Evolutionary conservation across 108 stramenopile genomes (phyloP).

Genomic region (Pseudonitzschia multistriata): DNA sequence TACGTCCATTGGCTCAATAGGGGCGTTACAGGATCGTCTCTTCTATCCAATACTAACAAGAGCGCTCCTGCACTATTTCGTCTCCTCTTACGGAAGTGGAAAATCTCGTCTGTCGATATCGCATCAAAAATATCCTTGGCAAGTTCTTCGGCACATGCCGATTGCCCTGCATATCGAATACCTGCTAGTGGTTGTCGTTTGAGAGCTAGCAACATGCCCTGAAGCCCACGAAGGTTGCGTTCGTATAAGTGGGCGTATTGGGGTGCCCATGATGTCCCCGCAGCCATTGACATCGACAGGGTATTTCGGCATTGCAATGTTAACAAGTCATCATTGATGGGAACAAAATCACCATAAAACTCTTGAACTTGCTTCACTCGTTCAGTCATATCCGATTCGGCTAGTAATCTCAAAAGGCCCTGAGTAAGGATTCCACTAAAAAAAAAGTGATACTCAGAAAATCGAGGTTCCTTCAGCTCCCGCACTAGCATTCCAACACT

Average conservation of each 20-base stretch:
- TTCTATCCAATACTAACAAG: slow-evolving; percentile 92
- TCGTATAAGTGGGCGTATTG: slow-evolving; percentile 72
- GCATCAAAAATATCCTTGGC: slow-evolving; percentile 75
- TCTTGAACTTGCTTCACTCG: slow-evolving; percentile 94
- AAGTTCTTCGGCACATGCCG: slow-evolving; percentile 73
- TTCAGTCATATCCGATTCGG: slow-evolving; percentile 88
- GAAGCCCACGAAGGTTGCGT: slow-evolving; percentile 84
- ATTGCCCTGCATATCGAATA: slow-evolving; percentile 89
- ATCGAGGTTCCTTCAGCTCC: slow-evolving; percentile 84
- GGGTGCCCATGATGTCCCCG: slow-evolving; percentile 63
- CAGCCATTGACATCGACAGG: slow-evolving; percentile 70
- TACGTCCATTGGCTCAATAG: slow-evolving; percentile 99
- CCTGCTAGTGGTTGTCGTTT: slow-evolving; percentile 80
- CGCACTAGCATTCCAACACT: slow-evolving; percentile 73
- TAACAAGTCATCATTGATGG: slow-evolving; percentile 93
- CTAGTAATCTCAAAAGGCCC: slow-evolving; percentile 77
- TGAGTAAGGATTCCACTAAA: slow-evolving; percentile 89
- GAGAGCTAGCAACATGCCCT: slow-evolving; percentile 85
- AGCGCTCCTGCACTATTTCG: slow-evolving; percentile 46
- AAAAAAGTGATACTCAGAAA: slow-evolving; percentile 95
- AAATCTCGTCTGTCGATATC: slow-evolving; percentile 88
- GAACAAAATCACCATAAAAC: slow-evolving; percentile 95
- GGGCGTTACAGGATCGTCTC: slow-evolving; percentile 99
- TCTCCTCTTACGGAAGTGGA: slow-evolving; percentile 80
- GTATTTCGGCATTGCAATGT: slow-evolving; percentile 86